Evolutionary conservation across 2,329 filamentous ascomycete species (phyloP), one percentile per base, ranked within the genome.

Genomic region (Alternaria sp.): DNA sequence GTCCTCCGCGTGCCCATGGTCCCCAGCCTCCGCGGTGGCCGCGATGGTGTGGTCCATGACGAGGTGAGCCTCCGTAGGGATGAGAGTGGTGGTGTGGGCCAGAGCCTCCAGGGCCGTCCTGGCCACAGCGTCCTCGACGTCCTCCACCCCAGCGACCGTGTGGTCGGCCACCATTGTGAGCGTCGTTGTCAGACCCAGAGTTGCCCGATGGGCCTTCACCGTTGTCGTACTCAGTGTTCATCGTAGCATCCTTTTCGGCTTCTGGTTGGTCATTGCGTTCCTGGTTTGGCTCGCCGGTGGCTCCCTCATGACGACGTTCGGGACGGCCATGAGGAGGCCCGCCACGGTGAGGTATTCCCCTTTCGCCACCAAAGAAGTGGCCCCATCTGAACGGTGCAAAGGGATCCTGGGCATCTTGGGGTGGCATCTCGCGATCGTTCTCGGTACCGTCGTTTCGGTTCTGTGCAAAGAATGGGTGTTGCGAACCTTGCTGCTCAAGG

Each of bases 401-500:
- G 59, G 68, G 57, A 55, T 71, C 67, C 36, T 58, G 64, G 5
- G 68, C 55, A 7, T n/a, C 56, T 8, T 65, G 55, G 52, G 68
- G 62, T 12, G 66, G 71, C 56, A 63, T 67, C 40, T 70, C 68
- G 54, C 64, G 70, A 45, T 73, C 69, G 32, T 73, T 55, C 25
- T 70, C 70, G 58, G 21, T 21, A 21, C 21, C 66, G 21, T 72
- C 68, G 57, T 73, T 73, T 53, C 71, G 75, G 55, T 79, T 75
- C 65, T 76, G 77, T 52, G 75, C 73, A 65, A 83, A 84, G 75
- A 83, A 81, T 25, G 84, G 82, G 69, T 85, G 81, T 23, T 80
- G 74, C 32, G 71, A 63, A 57, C 79, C 81, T 74, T 81, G 77
- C 57, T 83, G 78, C 67, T 87, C 85, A 12, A 88, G 79, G 64